These are phyloP conservation scores for Phytomonas sp. DNA, from an alignment of 208 protist species.

Conservation along the genomic window DNA sequence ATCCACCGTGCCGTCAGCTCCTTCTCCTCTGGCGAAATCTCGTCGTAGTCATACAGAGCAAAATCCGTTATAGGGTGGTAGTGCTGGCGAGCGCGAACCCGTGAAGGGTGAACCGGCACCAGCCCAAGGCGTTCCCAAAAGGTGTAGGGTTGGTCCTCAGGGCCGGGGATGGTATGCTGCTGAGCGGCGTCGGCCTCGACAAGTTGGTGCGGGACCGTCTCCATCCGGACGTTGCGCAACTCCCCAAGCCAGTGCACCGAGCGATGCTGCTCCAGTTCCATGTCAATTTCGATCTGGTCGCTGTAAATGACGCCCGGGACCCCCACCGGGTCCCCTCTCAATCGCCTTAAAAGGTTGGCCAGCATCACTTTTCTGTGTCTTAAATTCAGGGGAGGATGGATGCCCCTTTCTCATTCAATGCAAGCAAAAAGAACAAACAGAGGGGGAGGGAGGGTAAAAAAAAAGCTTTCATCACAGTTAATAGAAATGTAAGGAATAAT, in stretches of 20 bases:
- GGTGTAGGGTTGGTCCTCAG: conserved; percentile 81
- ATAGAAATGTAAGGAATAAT: not conserved
- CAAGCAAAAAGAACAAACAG: conserved; percentile 9
- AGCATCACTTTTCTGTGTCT: not conserved
- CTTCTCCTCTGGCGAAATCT: conserved; percentile 75
- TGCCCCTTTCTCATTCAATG: not conserved
- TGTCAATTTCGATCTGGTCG: conserved; percentile 32
- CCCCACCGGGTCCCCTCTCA: conserved; percentile 19
- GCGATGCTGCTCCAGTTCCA: conserved; percentile 22
- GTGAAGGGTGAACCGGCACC: conserved; percentile 69
- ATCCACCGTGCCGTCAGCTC: conserved; percentile 80
- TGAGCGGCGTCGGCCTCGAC: conserved; percentile 12
- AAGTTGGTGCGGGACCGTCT: conserved; percentile 31
- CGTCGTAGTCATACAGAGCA: conserved; percentile 81
- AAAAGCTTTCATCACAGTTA: conserved; percentile 2
- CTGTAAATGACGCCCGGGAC: conserved; percentile 79
- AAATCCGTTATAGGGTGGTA: conserved; percentile 84
- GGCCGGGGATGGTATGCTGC: conserved; percentile 20
- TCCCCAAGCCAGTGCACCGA: conserved; percentile 32
- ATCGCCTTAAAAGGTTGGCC: conserved; percentile 20
- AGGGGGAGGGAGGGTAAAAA: conserved; percentile 14
- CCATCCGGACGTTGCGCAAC: conserved; percentile 61
- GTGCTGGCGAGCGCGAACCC: conserved; percentile 74
- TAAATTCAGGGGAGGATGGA: not conserved
- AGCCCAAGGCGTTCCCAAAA: conserved; percentile 80